phyloP scores from a whole-genome alignment of 1,139 yeast genomes.

The Taphrina sp. region DNA sequence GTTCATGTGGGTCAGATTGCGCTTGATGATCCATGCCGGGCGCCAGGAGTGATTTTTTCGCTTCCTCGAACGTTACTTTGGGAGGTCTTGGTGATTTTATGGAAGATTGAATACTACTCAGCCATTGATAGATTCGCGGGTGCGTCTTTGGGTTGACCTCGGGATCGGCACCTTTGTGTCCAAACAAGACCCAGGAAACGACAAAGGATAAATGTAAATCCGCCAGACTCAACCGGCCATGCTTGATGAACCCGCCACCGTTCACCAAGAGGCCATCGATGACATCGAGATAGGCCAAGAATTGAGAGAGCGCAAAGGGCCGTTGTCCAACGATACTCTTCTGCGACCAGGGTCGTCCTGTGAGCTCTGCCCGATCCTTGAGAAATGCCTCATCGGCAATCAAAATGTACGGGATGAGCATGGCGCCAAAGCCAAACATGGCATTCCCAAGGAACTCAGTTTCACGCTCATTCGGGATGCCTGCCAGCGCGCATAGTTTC shows the following conservation, averaged over 20 bases:
- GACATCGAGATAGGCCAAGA: slow-evolving; percentile 15
- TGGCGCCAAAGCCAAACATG: slow-evolving; percentile 10
- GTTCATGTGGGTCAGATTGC: slow-evolving; percentile 10
- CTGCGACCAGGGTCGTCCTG: slow-evolving; percentile 29
- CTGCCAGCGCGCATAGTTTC: slow-evolving; percentile 7
- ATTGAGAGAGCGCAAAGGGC: slow-evolving; percentile 6
- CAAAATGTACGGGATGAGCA: slow-evolving; percentile 12
- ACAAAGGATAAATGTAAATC: slow-evolving; percentile 24
- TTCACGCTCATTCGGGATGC: slow-evolving; percentile 5
- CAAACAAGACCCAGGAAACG: slow-evolving; percentile 25
- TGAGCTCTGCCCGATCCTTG: slow-evolving; percentile 19
- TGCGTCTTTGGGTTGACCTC: slow-evolving; percentile 10
- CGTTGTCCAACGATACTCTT: neutral
- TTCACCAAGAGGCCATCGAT: slow-evolving; percentile 3
- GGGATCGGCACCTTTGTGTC: slow-evolving; percentile 13
- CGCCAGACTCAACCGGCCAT: slow-evolving; percentile 8
- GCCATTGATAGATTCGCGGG: slow-evolving; percentile 16
- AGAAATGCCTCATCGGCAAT: slow-evolving; percentile 27
- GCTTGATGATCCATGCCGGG: neutral
- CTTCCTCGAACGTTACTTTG: slow-evolving; percentile 6
- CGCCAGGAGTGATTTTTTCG: neutral
- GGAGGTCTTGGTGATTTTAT: neutral
- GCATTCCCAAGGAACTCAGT: slow-evolving; percentile 13
- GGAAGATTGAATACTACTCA: slow-evolving; percentile 2
- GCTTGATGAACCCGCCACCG: slow-evolving; percentile 4